A percentile compares a stretch with the other conserved stretches of the same genome.
These are phyloP conservation scores for Catharanthus roseus DNA, from an alignment of 257 asterid species.

Conservation along the genomic window DNA sequence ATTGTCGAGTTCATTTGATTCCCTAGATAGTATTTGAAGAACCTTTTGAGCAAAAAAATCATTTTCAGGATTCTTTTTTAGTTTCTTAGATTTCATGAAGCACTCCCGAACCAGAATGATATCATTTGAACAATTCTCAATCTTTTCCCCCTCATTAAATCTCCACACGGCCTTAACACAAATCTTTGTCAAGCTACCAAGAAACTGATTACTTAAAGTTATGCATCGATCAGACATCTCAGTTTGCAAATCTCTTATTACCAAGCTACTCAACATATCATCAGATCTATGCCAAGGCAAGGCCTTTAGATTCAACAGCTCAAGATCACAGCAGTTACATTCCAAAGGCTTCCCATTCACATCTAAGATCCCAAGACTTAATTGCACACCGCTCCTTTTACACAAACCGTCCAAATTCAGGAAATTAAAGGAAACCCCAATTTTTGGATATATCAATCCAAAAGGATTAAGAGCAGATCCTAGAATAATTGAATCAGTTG, in stretches of 20 bases:
- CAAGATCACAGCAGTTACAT: constrained; percentile 70
- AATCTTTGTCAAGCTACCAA: constrained; percentile 41
- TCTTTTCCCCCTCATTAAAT: constrained; percentile 25
- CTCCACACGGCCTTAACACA: constrained; percentile 53
- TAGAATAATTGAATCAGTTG: constrained; percentile 54
- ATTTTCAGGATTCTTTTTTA: constrained; percentile 26
- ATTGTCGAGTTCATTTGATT: constrained; percentile 29
- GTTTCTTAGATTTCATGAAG: constrained; percentile 32
- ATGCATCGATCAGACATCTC: constrained; percentile 23
- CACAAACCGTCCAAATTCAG: constrained; percentile 22
- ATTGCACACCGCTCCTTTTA: constrained; percentile 36
- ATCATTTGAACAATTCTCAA: constrained; percentile 30
- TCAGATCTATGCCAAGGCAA: constrained; percentile 27
- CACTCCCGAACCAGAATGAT: constrained; percentile 51
- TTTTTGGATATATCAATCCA: constrained; percentile 67
- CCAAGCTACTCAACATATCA: constrained; percentile 23
- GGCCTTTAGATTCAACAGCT: constrained; percentile 43
- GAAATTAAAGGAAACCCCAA: constrained; percentile 43
- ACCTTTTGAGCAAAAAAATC: constrained; percentile 48
- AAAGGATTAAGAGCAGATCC: constrained; percentile 79
- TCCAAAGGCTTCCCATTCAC: constrained; percentile 65
- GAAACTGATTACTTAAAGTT: constrained; percentile 29
- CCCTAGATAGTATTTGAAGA: constrained; percentile 58
- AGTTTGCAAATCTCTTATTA: constrained; percentile 32
- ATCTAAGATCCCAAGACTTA: constrained; percentile 63